Conservation (phyloP, 331 rosid genomes). For the Malus hybrid region DNA sequence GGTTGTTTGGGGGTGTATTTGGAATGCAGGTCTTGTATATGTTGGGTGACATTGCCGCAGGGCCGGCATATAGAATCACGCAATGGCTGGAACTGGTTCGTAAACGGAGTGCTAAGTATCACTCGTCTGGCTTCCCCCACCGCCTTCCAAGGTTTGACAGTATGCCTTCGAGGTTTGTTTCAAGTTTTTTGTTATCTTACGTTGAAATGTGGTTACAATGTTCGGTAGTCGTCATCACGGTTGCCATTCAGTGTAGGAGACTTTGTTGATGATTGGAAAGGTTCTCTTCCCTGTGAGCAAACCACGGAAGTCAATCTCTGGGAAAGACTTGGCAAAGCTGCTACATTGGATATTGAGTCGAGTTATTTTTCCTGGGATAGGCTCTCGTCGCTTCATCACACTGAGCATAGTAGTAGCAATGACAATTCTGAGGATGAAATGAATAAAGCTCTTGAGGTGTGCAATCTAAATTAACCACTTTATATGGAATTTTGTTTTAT, state of each 20-base stretch:
- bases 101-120: slow-evolving; percentile 55
- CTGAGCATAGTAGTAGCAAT: slow-evolving; percentile 66
- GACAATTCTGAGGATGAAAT: slow-evolving; percentile 87
- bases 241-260: slow-evolving; percentile 50
- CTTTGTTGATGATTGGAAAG: slow-evolving; percentile 23
- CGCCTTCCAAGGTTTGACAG: slow-evolving; percentile 25
- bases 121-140: slow-evolving; percentile 71
- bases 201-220: background rate
- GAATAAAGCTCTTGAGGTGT: slow-evolving; percentile 80
- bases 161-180: slow-evolving; percentile 52
- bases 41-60: slow-evolving; percentile 87
- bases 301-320: slow-evolving; percentile 67
- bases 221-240: background rate
- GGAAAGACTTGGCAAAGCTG: slow-evolving; percentile 93
- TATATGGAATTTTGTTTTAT: background rate
- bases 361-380: slow-evolving; percentile 71
- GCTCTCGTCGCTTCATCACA: slow-evolving; percentile 81
- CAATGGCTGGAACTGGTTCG: slow-evolving; percentile 97
- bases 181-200: background rate
- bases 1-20: background rate
- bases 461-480: slow-evolving; percentile 10
- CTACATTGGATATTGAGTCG: slow-evolving; percentile 63
- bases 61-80: slow-evolving; percentile 78
- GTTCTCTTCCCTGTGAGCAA: slow-evolving; percentile 32
- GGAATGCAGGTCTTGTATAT: slow-evolving; percentile 70